Evolutionary conservation across 192 early-diverging fungal genomes (phyloP).

Genomic region (Haplosporangium gracile): DNA sequence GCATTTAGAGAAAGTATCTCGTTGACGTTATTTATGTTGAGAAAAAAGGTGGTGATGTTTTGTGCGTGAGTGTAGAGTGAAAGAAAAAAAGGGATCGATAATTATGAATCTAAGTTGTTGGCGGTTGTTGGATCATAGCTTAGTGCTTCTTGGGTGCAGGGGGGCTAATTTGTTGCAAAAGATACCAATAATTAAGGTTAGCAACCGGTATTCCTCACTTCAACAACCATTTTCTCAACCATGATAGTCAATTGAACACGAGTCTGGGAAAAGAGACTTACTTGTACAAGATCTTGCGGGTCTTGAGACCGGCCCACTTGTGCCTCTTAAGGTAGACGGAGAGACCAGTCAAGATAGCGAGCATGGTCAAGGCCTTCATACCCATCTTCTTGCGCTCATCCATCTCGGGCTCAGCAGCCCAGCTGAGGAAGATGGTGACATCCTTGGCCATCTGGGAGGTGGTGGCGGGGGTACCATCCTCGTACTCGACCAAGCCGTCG

Average conservation of each 20-base stretch:
- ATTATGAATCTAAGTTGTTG: slow-evolving; percentile 32
- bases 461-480: slow-evolving; percentile 95
- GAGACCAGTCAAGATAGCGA: slow-evolving; percentile 77
- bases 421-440: slow-evolving; percentile 92
- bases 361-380: slow-evolving; percentile 85
- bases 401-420: slow-evolving; percentile 97
- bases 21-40: neutral
- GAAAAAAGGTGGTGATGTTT: neutral
- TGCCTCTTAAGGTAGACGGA: slow-evolving; percentile 93
- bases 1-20: neutral
- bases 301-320: slow-evolving; percentile 94
- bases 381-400: slow-evolving; percentile 98
- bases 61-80: slow-evolving; percentile 8
- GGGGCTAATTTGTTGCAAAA: slow-evolving; percentile 21
- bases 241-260: neutral
- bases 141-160: slow-evolving; percentile 55
- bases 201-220: neutral
- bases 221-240: neutral
- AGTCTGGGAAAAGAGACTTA: neutral
- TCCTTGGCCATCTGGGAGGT: slow-evolving; percentile 98
- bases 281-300: slow-evolving; percentile 91
- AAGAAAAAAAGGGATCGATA: slow-evolving; percentile 25
- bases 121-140: slow-evolving; percentile 8
- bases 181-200: neutral
- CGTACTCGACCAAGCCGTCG: slow-evolving; percentile 95